These are phyloP conservation scores for Panicum virgatum DNA, from an alignment of 202 grass and related monocot genomes.

Conservation along the genomic window DNA sequence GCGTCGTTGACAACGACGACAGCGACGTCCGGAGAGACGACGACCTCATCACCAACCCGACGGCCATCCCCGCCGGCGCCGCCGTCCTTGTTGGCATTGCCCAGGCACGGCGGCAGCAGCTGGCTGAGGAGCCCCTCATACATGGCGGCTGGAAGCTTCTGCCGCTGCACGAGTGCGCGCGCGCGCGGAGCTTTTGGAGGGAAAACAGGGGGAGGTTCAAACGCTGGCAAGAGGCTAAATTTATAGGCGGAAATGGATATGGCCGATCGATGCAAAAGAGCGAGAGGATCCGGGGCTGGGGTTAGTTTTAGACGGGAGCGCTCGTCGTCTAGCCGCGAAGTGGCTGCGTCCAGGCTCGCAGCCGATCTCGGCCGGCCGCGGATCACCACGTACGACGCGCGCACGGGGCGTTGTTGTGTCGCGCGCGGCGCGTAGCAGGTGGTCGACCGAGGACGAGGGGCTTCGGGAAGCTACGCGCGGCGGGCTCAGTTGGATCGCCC, in stretches of 20 bases:
- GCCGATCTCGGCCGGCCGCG: slow-evolving; percentile 40
- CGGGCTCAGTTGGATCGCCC: slow-evolving; percentile 27
- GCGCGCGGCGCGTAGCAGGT: slow-evolving; percentile 10
- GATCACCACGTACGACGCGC: slow-evolving; percentile 11
- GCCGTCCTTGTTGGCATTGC: slow-evolving; percentile 41
- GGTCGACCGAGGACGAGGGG: background rate
- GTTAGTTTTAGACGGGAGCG: slow-evolving; percentile 9
- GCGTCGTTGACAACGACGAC: background rate
- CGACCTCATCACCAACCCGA: background rate
- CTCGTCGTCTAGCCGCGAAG: slow-evolving; percentile 34
- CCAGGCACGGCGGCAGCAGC: slow-evolving; percentile 21
- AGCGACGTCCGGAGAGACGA: background rate
- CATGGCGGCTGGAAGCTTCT: slow-evolving; percentile 34
- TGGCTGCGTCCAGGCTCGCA: background rate
- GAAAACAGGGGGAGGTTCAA: slow-evolving; percentile 34
- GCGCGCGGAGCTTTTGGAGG: slow-evolving; percentile 41
- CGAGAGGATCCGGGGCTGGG: background rate
- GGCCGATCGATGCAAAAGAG: slow-evolving; percentile 44
- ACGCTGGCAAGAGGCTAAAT: slow-evolving; percentile 13
- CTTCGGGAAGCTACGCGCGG: slow-evolving; percentile 10
- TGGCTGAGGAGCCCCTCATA: slow-evolving; percentile 37
- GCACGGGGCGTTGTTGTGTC: slow-evolving; percentile 43
- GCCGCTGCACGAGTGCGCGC: background rate
- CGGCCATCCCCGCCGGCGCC: background rate
- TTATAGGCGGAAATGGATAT: slow-evolving; percentile 44